phyloP scores from a whole-genome alignment of 1,284 basidiomycete genomes.

The Ustilago xerochloae region DNA sequence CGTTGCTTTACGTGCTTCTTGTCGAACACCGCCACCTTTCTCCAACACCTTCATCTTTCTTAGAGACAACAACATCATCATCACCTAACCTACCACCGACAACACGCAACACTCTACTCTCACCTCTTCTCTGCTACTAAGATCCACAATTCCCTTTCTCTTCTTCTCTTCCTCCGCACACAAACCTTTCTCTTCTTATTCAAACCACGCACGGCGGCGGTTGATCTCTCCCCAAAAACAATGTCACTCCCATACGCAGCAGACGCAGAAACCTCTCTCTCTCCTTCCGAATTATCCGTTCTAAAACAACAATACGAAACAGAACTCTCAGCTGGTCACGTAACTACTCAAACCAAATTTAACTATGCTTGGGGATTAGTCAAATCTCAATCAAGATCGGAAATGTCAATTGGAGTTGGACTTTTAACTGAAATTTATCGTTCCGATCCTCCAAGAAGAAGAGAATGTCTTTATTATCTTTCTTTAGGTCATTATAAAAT shows the following conservation, averaged over 20 bases:
- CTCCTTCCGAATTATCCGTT: constrained; percentile 89
- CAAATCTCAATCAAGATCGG: constrained; percentile 60
- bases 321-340: constrained; percentile 81
- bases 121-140: too few species aligned
- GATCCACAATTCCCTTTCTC: too few species aligned
- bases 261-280: constrained; percentile 87
- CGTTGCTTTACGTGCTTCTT: neutral
- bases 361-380: constrained; percentile 87
- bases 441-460: constrained; percentile 82
- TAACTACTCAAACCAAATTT: constrained; percentile 96
- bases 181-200: too few species aligned
- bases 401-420: constrained; percentile 80
- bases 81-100: too few species aligned
- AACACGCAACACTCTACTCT: too few species aligned
- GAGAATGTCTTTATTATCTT: constrained; percentile 97
- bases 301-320: constrained; percentile 86
- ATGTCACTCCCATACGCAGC: constrained; percentile 86
- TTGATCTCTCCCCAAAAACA: neutral
- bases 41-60: neutral
- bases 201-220: neutral
- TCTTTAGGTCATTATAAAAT: constrained; percentile 97
- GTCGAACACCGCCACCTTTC: neutral
- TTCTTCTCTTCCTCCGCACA: too few species aligned
- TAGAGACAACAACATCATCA: too few species aligned
- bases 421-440: constrained; percentile 95